Conservation (phyloP, 768 basidiomycete genomes). For the Pisolithus microcarpus region DNA sequence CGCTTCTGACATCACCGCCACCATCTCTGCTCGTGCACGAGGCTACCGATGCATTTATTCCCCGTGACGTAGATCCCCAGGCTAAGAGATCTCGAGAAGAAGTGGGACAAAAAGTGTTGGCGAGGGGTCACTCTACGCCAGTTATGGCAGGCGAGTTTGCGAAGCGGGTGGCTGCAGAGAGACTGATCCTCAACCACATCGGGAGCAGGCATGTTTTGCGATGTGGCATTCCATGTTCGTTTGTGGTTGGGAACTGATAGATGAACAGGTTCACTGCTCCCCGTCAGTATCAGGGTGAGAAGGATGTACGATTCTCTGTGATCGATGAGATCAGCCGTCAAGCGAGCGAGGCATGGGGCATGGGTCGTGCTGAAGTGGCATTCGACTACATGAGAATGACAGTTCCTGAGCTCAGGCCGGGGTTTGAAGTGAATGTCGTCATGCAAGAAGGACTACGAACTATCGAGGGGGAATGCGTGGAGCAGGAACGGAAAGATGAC, state of each 20-base stretch:
- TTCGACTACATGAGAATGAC: conserved; percentile 47
- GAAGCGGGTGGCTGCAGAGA: conserved; percentile 47
- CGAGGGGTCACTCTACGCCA: conserved; percentile 73
- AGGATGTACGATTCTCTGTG: conserved; percentile 34
- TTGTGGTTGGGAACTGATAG: background rate
- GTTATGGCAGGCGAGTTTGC: conserved; percentile 75
- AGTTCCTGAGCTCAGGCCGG: conserved; percentile 23
- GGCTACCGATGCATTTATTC: conserved; percentile 70
- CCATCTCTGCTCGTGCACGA: conserved; percentile 79
- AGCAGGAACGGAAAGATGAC: background rate
- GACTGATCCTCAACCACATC: conserved; percentile 73
- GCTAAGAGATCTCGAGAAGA: conserved; percentile 36
- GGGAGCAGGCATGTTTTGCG: conserved; percentile 40
- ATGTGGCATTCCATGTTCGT: background rate
- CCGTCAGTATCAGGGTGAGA: conserved; percentile 22
- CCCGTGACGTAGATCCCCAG: conserved; percentile 43
- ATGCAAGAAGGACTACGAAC: too few relatives aligned
- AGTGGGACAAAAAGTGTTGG: conserved; percentile 44
- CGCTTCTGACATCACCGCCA: conserved; percentile 42
- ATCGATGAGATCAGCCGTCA: conserved; percentile 57
- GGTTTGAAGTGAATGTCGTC: background rate
- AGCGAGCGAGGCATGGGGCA: conserved; percentile 54
- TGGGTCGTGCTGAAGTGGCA: conserved; percentile 44
- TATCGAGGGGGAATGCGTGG: background rate
- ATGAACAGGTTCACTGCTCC: conserved; percentile 47